A percentile compares a stretch with the other conserved stretches of the same genome.
phyloP scores from a whole-genome alignment of 352 stramenopile genomes.

The Pythium chondricola region DNA sequence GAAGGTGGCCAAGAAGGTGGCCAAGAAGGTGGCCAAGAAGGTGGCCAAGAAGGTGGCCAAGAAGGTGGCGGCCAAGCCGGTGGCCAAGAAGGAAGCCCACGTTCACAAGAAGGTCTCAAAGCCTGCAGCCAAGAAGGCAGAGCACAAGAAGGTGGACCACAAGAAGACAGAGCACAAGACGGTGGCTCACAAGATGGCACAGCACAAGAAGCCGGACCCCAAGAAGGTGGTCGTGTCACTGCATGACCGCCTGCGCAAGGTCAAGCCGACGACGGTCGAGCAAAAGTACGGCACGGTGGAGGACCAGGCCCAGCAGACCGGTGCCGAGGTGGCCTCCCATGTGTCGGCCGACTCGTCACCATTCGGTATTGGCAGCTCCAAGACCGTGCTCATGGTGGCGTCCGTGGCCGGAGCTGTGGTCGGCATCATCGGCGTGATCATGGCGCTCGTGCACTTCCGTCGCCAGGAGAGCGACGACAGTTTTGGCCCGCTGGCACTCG shows the following conservation, averaged over 20 bases:
- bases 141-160: constrained; percentile 3
- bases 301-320: constrained; percentile 2
- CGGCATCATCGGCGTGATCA: constrained; percentile 11
- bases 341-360: constrained; percentile 12
- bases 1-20: neutral
- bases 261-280: neutral
- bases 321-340: constrained; percentile 6
- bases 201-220: neutral
- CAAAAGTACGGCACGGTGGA: constrained; percentile 10
- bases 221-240: neutral
- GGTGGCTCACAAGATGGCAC: neutral
- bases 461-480: constrained; percentile 9
- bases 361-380: constrained; percentile 10
- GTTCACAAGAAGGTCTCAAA: constrained; percentile 1
- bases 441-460: constrained; percentile 14
- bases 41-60: neutral
- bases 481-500: constrained; percentile 7
- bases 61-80: constrained; percentile 2
- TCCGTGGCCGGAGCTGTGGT: constrained; percentile 13
- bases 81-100: constrained; percentile 6
- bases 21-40: neutral
- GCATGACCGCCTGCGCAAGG: neutral
- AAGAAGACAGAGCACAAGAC: neutral
- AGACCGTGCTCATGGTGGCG: constrained; percentile 5
- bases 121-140: neutral